A percentile compares a stretch with the other conserved stretches of the same genome.
These are phyloP conservation scores for Candida ortonii DNA, from an alignment of 805 yeast species.

Conservation along the genomic window DNA sequence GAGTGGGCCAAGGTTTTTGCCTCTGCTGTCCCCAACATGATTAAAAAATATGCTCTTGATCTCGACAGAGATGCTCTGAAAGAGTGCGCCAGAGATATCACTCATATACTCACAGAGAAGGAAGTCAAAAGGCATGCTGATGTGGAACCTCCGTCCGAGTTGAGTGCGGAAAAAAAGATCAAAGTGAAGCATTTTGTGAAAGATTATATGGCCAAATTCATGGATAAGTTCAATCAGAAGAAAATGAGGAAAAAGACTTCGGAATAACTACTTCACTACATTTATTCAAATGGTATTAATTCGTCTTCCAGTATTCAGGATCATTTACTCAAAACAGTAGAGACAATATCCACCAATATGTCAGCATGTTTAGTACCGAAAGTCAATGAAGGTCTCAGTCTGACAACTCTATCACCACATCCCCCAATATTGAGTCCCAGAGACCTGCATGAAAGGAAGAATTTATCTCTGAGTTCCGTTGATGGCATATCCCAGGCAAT, in stretches of 20 bases:
- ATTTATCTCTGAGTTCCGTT: slow-evolving; percentile 42
- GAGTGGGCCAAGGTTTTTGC: slow-evolving; percentile 60
- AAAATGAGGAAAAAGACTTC: slow-evolving; percentile 12
- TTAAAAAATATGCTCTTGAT: slow-evolving; percentile 61
- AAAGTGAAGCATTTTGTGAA: slow-evolving; percentile 67
- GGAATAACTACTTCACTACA: too few relatives aligned
- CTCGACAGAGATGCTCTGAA: slow-evolving; percentile 74
- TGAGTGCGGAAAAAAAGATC: slow-evolving; percentile 60
- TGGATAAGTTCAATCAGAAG: slow-evolving; percentile 42
- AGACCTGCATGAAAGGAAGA: slow-evolving; percentile 44
- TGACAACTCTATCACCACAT: slow-evolving; percentile 55
- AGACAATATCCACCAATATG: slow-evolving; percentile 43
- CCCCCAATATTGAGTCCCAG: slow-evolving; percentile 68
- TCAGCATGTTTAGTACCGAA: slow-evolving; percentile 63
- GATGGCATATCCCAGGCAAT: slow-evolving; percentile 60
- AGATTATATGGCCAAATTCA: slow-evolving; percentile 64
- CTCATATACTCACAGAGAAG: slow-evolving; percentile 61
- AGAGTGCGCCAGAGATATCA: slow-evolving; percentile 76
- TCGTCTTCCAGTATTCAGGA: too few relatives aligned
- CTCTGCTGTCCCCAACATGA: slow-evolving; percentile 70
- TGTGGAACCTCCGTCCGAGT: slow-evolving; percentile 48
- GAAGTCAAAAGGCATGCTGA: slow-evolving; percentile 51
- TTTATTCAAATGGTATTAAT: too few relatives aligned
- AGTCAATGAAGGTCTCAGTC: slow-evolving; percentile 65
- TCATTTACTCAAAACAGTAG: slow-evolving; percentile 29